Percentiles rank a stretch among this genome's conserved stretches.
Evolutionary conservation across 306 rosid genomes (phyloP).

Genomic region (Biancaea sappan): DNA sequence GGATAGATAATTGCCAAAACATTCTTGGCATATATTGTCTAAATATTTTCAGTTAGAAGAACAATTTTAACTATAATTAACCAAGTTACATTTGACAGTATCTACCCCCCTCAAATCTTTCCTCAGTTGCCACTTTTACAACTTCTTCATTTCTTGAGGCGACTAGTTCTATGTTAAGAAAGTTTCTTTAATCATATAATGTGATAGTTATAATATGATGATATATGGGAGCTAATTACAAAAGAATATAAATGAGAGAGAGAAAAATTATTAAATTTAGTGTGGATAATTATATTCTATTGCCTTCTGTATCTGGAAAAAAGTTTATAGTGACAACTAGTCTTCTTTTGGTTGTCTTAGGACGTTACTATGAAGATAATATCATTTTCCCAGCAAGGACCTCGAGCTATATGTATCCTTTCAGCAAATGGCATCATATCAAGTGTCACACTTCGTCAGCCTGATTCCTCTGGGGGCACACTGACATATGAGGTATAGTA

Average conservation of each 20-base stretch:
- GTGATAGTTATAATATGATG: background rate
- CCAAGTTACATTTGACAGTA: background rate
- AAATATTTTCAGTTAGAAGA: background rate
- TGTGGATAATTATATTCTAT: background rate
- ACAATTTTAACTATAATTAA: background rate
- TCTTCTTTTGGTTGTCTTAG: constrained; percentile 39
- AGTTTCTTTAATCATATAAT: background rate
- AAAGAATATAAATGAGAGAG: background rate
- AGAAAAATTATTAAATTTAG: background rate
- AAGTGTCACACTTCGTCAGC: constrained; percentile 79
- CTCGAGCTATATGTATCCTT: constrained; percentile 75
- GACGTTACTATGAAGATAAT: constrained; percentile 81
- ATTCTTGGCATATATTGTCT: background rate
- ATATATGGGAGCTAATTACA: background rate
- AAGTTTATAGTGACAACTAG: background rate
- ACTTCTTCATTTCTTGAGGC: background rate
- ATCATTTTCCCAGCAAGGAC: constrained; percentile 87
- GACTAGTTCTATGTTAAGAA: background rate
- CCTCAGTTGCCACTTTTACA: background rate
- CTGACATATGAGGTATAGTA: constrained; percentile 59
- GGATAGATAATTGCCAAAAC: background rate
- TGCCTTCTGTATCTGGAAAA: constrained; percentile 6
- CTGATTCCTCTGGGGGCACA: constrained; percentile 52
- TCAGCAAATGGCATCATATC: constrained; percentile 80
- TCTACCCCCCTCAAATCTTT: background rate